Evolutionary conservation across 768 basidiomycete species (phyloP), one percentile per base, ranked within the genome.

Genomic region (Lactarius sanguifluus): DNA sequence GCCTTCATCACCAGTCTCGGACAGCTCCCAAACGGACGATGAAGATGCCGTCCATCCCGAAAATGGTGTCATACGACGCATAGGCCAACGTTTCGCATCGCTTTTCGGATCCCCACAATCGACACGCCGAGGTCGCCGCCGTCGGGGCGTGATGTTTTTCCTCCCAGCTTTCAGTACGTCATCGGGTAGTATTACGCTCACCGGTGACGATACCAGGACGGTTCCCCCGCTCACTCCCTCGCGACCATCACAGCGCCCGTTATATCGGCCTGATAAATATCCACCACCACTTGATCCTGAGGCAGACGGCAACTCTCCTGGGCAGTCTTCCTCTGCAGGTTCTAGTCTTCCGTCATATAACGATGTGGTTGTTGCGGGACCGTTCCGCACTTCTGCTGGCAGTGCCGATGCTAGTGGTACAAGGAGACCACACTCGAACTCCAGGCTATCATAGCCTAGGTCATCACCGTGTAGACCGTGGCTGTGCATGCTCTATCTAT

Each of bases 91-190:
- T 59, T 78, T 88, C 28, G 77, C 81, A 23, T 80, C 82, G 18
- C 72, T 86, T 52, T 75, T 82, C 15, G 77, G 77, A 36, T 73
- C 34, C 8, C 47, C 68, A 40, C 62, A 32, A 32, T 55, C 56
- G 15, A 13, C 75, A 20, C 41, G 16, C 77, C 78, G 55, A 73
- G 74, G 41, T 67, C 72, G 59, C 75, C 78, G 47, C 73, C 78
- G 45, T 68, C 82, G 85, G 62, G 85, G 87, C 45, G 83, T 90
- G 32, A 75, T 91, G 64, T 92, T 90, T 76, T 91, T 91, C 80
- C 81, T 92, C 58, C 91, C 90, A 28, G 88, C 90, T 67, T 90
- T 92, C 74, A 67, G 66, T 34, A 81, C 88, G 4, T 79, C 84
- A 18, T 71, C 74, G 9, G 76, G 75, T 47, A 71, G 65, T 52